A percentile compares a stretch with the other conserved stretches of the same genome.
phyloP scores from a whole-genome alignment of 768 basidiomycete species.

The Leccinum fibrillosum region DNA sequence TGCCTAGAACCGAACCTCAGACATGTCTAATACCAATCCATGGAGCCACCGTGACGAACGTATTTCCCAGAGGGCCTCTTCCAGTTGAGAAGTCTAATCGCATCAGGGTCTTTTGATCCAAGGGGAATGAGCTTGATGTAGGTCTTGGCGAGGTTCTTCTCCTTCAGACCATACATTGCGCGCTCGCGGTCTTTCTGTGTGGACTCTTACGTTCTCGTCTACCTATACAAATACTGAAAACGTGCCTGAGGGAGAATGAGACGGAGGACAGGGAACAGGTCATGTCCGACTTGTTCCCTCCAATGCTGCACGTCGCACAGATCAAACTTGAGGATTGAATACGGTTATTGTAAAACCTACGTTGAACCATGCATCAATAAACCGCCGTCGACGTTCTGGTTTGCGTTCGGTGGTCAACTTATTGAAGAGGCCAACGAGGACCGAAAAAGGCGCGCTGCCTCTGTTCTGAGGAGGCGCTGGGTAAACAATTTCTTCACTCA shows the following conservation, averaged over 20 bases:
- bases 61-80: slow-evolving; percentile 72
- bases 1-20: slow-evolving; percentile 39
- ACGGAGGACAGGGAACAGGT: slow-evolving; percentile 87
- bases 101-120: slow-evolving; percentile 74
- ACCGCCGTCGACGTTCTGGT: slow-evolving; percentile 66
- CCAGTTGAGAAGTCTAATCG: slow-evolving; percentile 84
- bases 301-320: slow-evolving; percentile 56
- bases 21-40: not conserved
- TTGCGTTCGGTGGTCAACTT: slow-evolving; percentile 70
- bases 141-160: slow-evolving; percentile 88
- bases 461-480: slow-evolving; percentile 61
- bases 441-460: slow-evolving; percentile 66
- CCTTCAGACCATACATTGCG: slow-evolving; percentile 90
- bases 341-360: slow-evolving; percentile 43
- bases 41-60: slow-evolving; percentile 38
- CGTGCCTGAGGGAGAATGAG: slow-evolving; percentile 85
- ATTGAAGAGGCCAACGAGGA: slow-evolving; percentile 70
- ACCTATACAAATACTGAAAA: not conserved
- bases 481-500: slow-evolving; percentile 34
- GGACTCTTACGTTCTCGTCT: not conserved
- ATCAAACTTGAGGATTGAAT: slow-evolving; percentile 6
- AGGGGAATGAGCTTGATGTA: slow-evolving; percentile 90
- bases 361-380: slow-evolving; percentile 76
- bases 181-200: slow-evolving; percentile 89
- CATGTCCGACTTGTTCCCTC: slow-evolving; percentile 80